Evolutionary conservation across 129 eudicot genomes (phyloP), one percentile per base, ranked within the genome.

Genomic region (Helianthus tuberosus): DNA sequence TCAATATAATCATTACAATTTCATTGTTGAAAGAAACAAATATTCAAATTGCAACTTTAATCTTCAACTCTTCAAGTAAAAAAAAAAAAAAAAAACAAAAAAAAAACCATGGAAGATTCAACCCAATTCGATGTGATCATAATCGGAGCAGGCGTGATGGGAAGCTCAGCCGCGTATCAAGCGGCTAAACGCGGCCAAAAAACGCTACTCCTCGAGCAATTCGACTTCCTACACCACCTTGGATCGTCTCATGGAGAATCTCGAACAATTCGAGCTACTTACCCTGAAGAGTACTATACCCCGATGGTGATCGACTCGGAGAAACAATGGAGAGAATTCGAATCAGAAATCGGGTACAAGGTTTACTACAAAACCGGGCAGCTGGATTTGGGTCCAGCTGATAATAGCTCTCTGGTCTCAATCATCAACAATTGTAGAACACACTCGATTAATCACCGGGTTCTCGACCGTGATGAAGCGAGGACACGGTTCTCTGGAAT

Each of bases 221-320:
- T 88, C 66, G 99, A 94, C 64, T 88, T 94, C 84, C 83, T 94
- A 12, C 97, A 91, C 87, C 81, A 91, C 83, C 85, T 91, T 11
- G 99, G 97, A 57, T 94, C 99, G 13, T 94, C 99, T 66, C 99
- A 94, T 58, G 99, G 99, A 16, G 99, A 91, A 76, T 94, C 99
- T 3, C 83, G 99, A 63, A 91, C 97, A 43, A 78, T 85, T 43
- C 93, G 97, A 5, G 71, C 89, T 38, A 88, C 99, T n/a, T 94
- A 94, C 77, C 97, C 97, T 0, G 99, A 94, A 76, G 76, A 75
- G 5, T 88, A 94, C 72, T 94, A 94, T 80, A 9, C 87, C 13
- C 27, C 44, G 25, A 79, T 91, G 91, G 97, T 75, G 3, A 50
- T 88, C 1, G 77, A 86, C 29, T 88, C 99, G 6, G 36, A 70